Percentiles rank a stretch among this genome's conserved stretches.
Conservation (phyloP, 805 yeast species). For the Zygotorulaspora danielsina region DNA sequence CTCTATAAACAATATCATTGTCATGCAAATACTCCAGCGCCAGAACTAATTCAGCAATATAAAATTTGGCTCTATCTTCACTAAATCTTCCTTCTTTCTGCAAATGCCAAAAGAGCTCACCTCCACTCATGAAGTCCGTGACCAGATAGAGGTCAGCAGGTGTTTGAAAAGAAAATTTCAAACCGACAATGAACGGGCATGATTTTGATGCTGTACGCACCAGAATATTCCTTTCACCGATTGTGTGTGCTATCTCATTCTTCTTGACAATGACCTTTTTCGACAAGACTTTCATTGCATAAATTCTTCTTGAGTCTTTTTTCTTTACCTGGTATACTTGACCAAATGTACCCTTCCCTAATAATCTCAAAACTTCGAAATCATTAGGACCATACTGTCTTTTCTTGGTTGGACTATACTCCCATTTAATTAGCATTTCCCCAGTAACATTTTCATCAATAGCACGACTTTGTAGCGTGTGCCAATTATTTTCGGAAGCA, state of each 20-base stretch:
- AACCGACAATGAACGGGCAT: conserved; percentile 90
- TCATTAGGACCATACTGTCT: conserved; percentile 89
- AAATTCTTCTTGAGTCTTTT: conserved; percentile 81
- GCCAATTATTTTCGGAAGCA: conserved; percentile 64
- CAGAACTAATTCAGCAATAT: conserved; percentile 90
- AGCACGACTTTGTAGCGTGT: conserved; percentile 64
- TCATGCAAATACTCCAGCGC: conserved; percentile 94
- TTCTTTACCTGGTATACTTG: conserved; percentile 95
- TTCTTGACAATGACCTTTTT: conserved; percentile 94
- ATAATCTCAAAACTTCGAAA: conserved; percentile 81
- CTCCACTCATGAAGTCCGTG: conserved; percentile 97
- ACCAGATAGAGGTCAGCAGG: conserved; percentile 88
- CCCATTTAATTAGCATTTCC: conserved; percentile 68
- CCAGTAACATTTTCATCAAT: conserved; percentile 76
- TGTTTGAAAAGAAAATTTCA: conserved; percentile 95
- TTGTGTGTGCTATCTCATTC: conserved; percentile 96
- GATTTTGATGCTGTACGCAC: conserved; percentile 88
- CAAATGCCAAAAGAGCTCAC: conserved; percentile 93
- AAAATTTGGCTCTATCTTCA: conserved; percentile 93
- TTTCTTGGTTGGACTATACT: conserved; percentile 63
- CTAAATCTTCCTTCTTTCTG: conserved; percentile 93
- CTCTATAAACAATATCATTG: conserved; percentile 93
- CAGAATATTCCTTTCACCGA: conserved; percentile 91
- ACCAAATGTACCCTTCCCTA: conserved; percentile 97
- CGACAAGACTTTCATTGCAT: conserved; percentile 95